Conservation (phyloP, 257 asterid genomes). For the Petrea volubilis region DNA sequence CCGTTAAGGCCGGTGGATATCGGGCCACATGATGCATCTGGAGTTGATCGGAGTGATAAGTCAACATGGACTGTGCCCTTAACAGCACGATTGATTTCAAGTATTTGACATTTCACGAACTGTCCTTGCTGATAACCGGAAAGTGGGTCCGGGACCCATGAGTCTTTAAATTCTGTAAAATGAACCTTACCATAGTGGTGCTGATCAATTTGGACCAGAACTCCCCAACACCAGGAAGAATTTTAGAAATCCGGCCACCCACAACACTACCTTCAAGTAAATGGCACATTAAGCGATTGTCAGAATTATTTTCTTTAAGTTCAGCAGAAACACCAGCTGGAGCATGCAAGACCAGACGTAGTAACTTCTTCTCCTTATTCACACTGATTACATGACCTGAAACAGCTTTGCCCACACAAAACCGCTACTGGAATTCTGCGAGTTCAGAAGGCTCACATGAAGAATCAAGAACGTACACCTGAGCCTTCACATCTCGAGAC, state of each 20-base stretch:
- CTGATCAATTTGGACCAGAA: conserved; percentile 72
- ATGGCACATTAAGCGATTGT: conserved; percentile 39
- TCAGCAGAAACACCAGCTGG: conserved; percentile 32
- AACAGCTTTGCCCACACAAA: conserved; percentile 64
- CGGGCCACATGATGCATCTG: conserved; percentile 28
- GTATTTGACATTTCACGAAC: conserved; percentile 81
- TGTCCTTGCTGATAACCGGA: conserved; percentile 74
- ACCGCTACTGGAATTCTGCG: conserved; percentile 64
- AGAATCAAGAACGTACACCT: conserved; percentile 72
- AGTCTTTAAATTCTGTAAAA: conserved; percentile 71
- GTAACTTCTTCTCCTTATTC: conserved; percentile 72
- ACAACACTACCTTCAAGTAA: conserved; percentile 59
- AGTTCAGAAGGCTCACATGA: conserved; percentile 82
- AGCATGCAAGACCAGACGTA: conserved; percentile 59
- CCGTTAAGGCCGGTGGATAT: conserved; percentile 30
- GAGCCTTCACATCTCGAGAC: conserved; percentile 77
- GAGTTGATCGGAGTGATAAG: conserved; percentile 63
- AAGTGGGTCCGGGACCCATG: conserved; percentile 73
- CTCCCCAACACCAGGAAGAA: conserved; percentile 90
- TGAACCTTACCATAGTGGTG: conserved; percentile 86
- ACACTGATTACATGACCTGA: conserved; percentile 54
- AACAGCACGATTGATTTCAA: conserved; percentile 50
- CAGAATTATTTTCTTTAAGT: conserved; percentile 27
- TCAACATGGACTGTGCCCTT: conserved; percentile 73
- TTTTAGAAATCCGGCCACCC: conserved; percentile 86